Evolutionary conservation across 257 asterid genomes (phyloP).

Genomic region (Oldenlandia corymbosa): DNA sequence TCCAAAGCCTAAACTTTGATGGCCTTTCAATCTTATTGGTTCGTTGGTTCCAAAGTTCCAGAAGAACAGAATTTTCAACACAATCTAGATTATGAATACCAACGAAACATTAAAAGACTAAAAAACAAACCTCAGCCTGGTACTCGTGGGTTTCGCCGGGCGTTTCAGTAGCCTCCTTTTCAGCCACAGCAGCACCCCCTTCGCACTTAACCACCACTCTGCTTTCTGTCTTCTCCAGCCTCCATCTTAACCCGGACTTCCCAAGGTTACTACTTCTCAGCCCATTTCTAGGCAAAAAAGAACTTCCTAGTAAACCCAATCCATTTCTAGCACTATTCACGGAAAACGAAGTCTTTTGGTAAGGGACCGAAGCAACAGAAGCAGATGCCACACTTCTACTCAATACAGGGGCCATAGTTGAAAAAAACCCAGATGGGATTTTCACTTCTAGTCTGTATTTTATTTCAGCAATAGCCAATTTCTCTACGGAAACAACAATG

Average conservation of each 20-base stretch:
- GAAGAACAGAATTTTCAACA: not conserved
- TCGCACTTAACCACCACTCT: constrained; percentile 75
- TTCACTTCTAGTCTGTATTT: constrained; percentile 11
- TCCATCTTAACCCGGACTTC: constrained; percentile 65
- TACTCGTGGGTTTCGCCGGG: constrained; percentile 70
- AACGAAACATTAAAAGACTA: constrained; percentile 9
- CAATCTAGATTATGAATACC: not conserved
- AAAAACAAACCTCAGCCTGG: constrained; percentile 82
- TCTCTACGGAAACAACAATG: not conserved
- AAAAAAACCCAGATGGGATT: constrained; percentile 22
- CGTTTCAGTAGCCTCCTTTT: constrained; percentile 71
- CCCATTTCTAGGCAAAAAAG: constrained; percentile 50
- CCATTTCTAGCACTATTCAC: constrained; percentile 24
- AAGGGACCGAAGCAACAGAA: constrained; percentile 47
- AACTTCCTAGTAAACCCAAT: constrained; percentile 38
- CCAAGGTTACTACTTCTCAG: constrained; percentile 38
- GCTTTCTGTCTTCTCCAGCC: constrained; percentile 42
- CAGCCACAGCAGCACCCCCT: constrained; percentile 70
- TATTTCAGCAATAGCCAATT: not conserved
- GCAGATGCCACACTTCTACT: constrained; percentile 68
- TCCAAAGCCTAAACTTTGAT: constrained; percentile 1
- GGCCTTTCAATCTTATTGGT: not conserved
- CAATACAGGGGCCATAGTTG: constrained; percentile 71
- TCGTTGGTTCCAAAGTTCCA: not conserved
- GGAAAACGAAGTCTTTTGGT: constrained; percentile 35